Base-by-base conservation (phyloP, 2,329 filamentous ascomycete species). In the Davidsoniella eucalypti region DNA sequence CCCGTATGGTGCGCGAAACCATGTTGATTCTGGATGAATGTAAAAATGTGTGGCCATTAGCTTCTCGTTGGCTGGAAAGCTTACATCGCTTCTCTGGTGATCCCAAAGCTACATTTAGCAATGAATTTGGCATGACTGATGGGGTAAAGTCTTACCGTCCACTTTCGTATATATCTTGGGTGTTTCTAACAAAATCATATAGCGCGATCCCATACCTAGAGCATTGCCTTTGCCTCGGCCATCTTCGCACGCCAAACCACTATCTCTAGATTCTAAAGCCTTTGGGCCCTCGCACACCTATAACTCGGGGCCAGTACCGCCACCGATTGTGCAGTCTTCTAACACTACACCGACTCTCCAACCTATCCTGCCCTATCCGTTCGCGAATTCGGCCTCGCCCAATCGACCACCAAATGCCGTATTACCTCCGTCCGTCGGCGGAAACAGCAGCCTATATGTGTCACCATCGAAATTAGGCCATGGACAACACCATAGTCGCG, bases 31-130 rank as follows among this genome's bases (percentile, higher is more conserved):
- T 75, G 3, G 62, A 64, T 36, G 69, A 72, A 48, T 70, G 69
- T 57, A 67, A 67, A 51, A 63, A 68, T 38, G 67, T 71, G 12
- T 75, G 72, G 72, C 71, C 72, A 1, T 61, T 75, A 5, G 70
- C 72, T 1, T 62, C 63, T n/a, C 66, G 70, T 5, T 75, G 72
- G 72, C 65, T 69, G 18, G 46, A 48, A 16, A 40, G 33, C 18
- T 29, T 48, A 18, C 12, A 48, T 9, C 8, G 38, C 14, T 48
- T 48, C 14, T 48, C 37, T 4, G 29, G 42, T 29, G 46, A 48
- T 29, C 46, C 46, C 6, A 48, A 48, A 41, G 46, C 46, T 12
- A 39, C 37, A 1, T 16, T 48, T 14, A 60, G 65, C 12, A 23
- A 23, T 23, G 67, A 73, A 52, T 67, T 65, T 9, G 68, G 69